Evolutionary conservation across 441 rosid genomes (phyloP).

Genomic region (Euphorbia celastroides): DNA sequence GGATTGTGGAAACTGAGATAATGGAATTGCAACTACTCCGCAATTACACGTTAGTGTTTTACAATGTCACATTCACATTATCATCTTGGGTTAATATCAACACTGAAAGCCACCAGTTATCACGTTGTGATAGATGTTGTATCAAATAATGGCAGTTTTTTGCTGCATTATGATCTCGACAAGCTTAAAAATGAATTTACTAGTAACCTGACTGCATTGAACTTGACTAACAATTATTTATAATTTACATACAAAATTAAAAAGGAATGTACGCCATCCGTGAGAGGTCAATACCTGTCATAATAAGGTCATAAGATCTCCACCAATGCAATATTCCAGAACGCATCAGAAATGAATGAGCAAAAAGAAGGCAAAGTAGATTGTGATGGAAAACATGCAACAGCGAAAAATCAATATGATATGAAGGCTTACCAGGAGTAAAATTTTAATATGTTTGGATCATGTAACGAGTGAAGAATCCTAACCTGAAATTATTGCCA

Average conservation of each 20-base stretch:
- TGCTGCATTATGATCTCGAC: not conserved
- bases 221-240: not conserved
- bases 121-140: no score
- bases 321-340: slow-evolving; percentile 93
- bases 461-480: slow-evolving; percentile 77
- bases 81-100: not conserved
- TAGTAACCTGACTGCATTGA: not conserved
- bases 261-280: slow-evolving; percentile 4
- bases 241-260: not conserved
- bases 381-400: no score
- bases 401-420: no score
- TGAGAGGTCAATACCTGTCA: slow-evolving; percentile 55
- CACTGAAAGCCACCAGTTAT: not conserved
- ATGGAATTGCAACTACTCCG: not conserved
- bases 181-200: not conserved
- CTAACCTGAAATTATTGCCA: slow-evolving; percentile 54
- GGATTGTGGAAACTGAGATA: no score
- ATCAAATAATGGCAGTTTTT: not conserved
- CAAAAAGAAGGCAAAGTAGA: not conserved
- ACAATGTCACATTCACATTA: not conserved
- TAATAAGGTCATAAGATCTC: slow-evolving; percentile 77
- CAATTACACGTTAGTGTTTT: not conserved
- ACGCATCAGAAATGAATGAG: slow-evolving; percentile 78
- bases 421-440: slow-evolving; percentile 59
- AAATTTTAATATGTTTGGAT: slow-evolving; percentile 75